A percentile compares a stretch with the other conserved stretches of the same genome.
These are phyloP conservation scores for Pseudonitzschia pungens DNA, from an alignment of 108 stramenopile species.

Conservation along the genomic window DNA sequence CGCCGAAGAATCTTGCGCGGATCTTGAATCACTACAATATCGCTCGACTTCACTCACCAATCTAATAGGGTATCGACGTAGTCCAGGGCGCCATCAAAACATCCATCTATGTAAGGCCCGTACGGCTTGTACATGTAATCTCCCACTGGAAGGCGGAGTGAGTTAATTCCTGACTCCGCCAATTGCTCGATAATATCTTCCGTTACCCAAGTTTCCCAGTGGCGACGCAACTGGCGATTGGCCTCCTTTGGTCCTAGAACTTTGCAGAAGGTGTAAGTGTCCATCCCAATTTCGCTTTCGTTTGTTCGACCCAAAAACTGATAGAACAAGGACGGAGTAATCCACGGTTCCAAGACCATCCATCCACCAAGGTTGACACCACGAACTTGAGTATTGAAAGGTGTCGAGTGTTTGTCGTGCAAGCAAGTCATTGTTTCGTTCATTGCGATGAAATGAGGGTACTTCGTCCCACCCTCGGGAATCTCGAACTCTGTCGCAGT, in stretches of 20 bases:
- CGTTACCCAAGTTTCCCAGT: constrained; percentile 91
- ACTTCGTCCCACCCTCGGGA: constrained; percentile 22
- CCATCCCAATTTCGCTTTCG: constrained; percentile 76
- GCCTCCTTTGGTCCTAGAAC: constrained; percentile 84
- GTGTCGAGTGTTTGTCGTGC: constrained; percentile 66
- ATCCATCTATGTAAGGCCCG: constrained; percentile 81
- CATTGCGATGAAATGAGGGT: constrained; percentile 63
- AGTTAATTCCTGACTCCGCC: constrained; percentile 68
- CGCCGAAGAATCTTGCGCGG: neutral
- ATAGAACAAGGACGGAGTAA: constrained; percentile 91
- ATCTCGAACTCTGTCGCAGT: neutral
- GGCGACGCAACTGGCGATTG: constrained; percentile 80
- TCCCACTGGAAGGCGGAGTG: constrained; percentile 85
- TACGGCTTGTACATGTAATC: constrained; percentile 92
- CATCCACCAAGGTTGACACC: constrained; percentile 92
- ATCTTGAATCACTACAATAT: neutral
- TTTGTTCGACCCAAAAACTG: constrained; percentile 80
- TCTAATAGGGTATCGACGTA: constrained; percentile 84
- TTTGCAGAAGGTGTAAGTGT: constrained; percentile 88
- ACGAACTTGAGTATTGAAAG: constrained; percentile 88
- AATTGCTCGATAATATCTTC: constrained; percentile 73
- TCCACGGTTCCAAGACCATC: constrained; percentile 96
- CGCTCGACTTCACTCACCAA: constrained; percentile 27
- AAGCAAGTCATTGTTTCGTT: constrained; percentile 61
- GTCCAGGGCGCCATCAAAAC: constrained; percentile 86